A percentile compares a stretch with the other conserved stretches of the same genome.
These are phyloP conservation scores for Cryptococcus sp. DNA, from an alignment of 1,284 basidiomycete species.

Conservation along the genomic window DNA sequence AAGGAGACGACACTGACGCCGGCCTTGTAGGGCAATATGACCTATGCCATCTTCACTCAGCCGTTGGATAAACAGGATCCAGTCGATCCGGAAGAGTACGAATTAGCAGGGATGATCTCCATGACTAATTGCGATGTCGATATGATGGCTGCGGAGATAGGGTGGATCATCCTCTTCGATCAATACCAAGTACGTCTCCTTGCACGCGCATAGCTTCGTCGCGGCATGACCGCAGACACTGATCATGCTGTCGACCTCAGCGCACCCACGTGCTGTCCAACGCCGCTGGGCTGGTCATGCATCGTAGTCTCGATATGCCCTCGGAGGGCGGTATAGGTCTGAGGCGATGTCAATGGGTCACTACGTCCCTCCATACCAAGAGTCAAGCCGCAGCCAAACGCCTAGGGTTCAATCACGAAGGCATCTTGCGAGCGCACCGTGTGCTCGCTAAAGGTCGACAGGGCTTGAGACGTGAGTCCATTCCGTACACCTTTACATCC, in stretches of 20 bases:
- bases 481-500: neutral
- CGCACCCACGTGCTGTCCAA: conserved; percentile 34
- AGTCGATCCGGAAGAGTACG: conserved; percentile 25
- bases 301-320: conserved; percentile 29
- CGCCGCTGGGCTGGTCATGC: conserved; percentile 30
- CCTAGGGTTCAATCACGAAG: conserved; percentile 32
- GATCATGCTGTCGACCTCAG: conserved; percentile 11
- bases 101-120: conserved; percentile 30
- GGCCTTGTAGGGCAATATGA: conserved; percentile 4
- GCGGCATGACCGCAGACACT: neutral
- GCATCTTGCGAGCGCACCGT: conserved; percentile 24
- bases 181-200: conserved; percentile 28
- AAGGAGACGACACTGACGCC: neutral
- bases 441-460: conserved; percentile 23
- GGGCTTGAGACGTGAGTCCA: conserved; percentile 26
- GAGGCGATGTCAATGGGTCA: conserved; percentile 36
- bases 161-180: conserved; percentile 31
- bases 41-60: conserved; percentile 30
- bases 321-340: conserved; percentile 33
- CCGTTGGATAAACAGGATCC: conserved; percentile 25
- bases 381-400: conserved; percentile 21
- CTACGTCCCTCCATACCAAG: conserved; percentile 27
- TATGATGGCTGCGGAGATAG: conserved; percentile 30
- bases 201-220: neutral
- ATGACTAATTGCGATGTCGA: conserved; percentile 28